A percentile compares a stretch with the other conserved stretches of the same genome.
phyloP scores from a whole-genome alignment of 345 rosid genomes.

The Microcos paniculata region DNA sequence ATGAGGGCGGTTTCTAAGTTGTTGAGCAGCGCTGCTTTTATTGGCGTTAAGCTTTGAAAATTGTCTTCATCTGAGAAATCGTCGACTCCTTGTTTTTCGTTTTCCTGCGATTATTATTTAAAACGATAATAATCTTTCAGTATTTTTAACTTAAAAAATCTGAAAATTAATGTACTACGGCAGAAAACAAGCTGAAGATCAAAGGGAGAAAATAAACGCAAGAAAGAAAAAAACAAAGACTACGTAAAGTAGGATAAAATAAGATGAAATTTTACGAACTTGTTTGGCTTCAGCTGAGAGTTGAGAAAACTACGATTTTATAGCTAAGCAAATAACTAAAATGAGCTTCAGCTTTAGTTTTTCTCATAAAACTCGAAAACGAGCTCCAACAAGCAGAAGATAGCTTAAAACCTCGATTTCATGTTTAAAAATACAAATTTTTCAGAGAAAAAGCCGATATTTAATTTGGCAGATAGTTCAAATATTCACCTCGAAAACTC shows the following conservation, averaged over 20 bases:
- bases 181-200: neutral
- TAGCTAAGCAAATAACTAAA: neutral
- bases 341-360: neutral
- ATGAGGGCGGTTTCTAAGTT: constrained; percentile 26
- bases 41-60: constrained; percentile 19
- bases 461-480: constrained; percentile 2
- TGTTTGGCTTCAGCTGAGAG: constrained; percentile 1
- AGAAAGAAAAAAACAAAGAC: too few relatives aligned
- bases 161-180: neutral
- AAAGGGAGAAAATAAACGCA: neutral
- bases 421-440: neutral
- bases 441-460: neutral
- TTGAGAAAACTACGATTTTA: neutral
- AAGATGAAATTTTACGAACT: neutral
- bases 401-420: neutral
- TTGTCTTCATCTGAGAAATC: constrained; percentile 19
- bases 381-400: neutral
- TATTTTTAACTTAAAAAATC: neutral
- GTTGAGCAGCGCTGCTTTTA: neutral
- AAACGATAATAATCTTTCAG: neutral
- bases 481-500: constrained; percentile 1
- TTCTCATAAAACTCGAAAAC: neutral
- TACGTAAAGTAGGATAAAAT: too few relatives aligned
- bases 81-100: constrained; percentile 24
- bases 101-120: constrained; percentile 30